Percentiles rank a stretch among this genome's conserved stretches.
Conservation (phyloP, 192 early-diverging fungal genomes). For the Jimgerdemannia lactiflua region DNA sequence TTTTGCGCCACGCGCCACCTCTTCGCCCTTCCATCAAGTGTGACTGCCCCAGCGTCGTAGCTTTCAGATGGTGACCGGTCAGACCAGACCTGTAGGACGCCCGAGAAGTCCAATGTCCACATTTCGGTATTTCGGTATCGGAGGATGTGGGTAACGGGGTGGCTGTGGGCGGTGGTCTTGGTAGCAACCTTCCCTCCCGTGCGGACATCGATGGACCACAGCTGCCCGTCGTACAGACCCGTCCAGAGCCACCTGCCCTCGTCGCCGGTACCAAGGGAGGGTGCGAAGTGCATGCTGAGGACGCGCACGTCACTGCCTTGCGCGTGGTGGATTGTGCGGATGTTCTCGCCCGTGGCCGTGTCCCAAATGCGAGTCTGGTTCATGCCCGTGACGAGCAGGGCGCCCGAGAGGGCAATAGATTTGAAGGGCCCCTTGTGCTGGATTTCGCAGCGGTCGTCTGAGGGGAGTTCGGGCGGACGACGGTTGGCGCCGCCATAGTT, state of each 20-base stretch:
- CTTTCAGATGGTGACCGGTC: slow-evolving; percentile 15
- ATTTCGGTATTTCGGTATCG: slow-evolving; percentile 45
- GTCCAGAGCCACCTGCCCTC: slow-evolving; percentile 67
- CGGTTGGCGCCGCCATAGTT: slow-evolving; percentile 1
- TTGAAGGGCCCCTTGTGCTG: slow-evolving; percentile 42
- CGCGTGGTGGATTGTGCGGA: slow-evolving; percentile 41
- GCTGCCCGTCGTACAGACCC: slow-evolving; percentile 56
- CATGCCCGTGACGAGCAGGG: slow-evolving; percentile 40
- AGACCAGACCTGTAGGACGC: slow-evolving; percentile 55
- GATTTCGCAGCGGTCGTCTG: slow-evolving; percentile 31
- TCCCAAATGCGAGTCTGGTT: slow-evolving; percentile 40
- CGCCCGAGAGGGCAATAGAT: slow-evolving; percentile 51
- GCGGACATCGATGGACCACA: slow-evolving; percentile 50
- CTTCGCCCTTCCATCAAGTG: neutral
- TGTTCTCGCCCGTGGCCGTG: slow-evolving; percentile 41
- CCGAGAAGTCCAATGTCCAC: slow-evolving; percentile 70
- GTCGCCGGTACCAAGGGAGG: slow-evolving; percentile 43
- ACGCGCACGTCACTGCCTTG: slow-evolving; percentile 45
- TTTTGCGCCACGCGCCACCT: slow-evolving; percentile 15
- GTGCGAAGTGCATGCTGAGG: slow-evolving; percentile 45
- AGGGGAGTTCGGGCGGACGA: slow-evolving; percentile 13
- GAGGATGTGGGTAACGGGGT: slow-evolving; percentile 53
- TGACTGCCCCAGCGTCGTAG: slow-evolving; percentile 2
- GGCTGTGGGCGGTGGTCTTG: slow-evolving; percentile 40
- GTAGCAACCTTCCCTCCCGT: slow-evolving; percentile 34